Conservation (phyloP, 768 basidiomycete genomes). For the Russula ochroleuca region DNA sequence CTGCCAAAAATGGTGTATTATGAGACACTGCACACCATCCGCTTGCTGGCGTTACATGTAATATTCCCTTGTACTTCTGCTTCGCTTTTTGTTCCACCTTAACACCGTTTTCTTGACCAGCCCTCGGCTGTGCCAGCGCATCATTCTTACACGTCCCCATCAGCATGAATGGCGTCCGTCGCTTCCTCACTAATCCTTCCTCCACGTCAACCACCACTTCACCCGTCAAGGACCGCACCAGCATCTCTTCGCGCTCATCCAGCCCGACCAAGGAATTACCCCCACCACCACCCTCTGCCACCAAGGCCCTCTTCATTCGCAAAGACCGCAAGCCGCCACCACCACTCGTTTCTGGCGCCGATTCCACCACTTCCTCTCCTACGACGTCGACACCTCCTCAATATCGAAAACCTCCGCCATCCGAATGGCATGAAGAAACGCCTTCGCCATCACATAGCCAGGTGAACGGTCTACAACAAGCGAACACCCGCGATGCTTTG, state of each 20-base stretch:
- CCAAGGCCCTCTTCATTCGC: slow-evolving; percentile 28
- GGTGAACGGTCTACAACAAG: slow-evolving; percentile 20
- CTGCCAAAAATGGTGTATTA: not conserved
- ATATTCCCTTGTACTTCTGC: not conserved
- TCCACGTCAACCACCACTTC: slow-evolving; percentile 1
- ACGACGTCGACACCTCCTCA: slow-evolving; percentile 8
- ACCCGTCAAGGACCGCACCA: not conserved
- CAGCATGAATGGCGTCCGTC: slow-evolving; percentile 36
- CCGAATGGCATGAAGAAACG: not conserved
- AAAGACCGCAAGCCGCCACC: slow-evolving; percentile 28
- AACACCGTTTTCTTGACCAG: not conserved
- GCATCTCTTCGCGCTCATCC: slow-evolving; percentile 29
- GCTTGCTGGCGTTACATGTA: not conserved
- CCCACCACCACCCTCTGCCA: slow-evolving; percentile 19
- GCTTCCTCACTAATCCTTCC: slow-evolving; percentile 29
- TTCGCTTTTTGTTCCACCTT: not conserved
- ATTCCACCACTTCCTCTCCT: slow-evolving; percentile 23
- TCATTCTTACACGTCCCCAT: not conserved
- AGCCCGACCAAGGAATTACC: slow-evolving; percentile 24
- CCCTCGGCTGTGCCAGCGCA: not conserved
- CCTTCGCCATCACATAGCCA: not conserved
- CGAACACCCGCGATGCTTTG: slow-evolving; percentile 74
- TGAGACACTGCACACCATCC: not conserved
- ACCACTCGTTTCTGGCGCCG: slow-evolving; percentile 31
- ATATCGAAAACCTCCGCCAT: slow-evolving; percentile 17